Base-by-base conservation (phyloP, 257 asterid species). In the Solanum sitiens region DNA sequence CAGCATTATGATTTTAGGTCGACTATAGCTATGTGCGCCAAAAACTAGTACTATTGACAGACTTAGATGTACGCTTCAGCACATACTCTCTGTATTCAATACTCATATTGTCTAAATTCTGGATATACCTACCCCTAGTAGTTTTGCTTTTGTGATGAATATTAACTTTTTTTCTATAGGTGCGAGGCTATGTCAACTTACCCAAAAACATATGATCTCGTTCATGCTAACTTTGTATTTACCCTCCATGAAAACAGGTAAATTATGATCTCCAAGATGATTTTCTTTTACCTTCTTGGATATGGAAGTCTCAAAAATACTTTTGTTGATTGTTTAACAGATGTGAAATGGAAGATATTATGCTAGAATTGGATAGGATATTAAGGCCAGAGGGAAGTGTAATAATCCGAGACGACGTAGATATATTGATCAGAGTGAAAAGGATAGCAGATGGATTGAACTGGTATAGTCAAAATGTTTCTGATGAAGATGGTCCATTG, bases 141-240 rank as follows among this genome's bases (percentile, higher is more conserved):
- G 27, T 84, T 84, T 65, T 20, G 8, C 53, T 47, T 16, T 39
- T 27, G 27, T 84, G 80, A 65, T 40, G 30, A 72, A 37, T 40
- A 10, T 23, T 9, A 23, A 61, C 35, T 47, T 83, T 47, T 44
- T 47, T 71, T 16, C 1, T 40, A 21, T 35, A 95, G 98, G 98
- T 96, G 99, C 35, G 98, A 95, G 89, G 98, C 99, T 12, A 95
- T 96, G 98, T 96, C 99, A 33, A 96, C 99, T 5, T 96, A 96
- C 86, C 98, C 99, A 3, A 90, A 98, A 91, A 95, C 30, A 27
- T 27, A 27, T 27, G 30, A 27, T 27, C 30, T 27, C 30, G 30
- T 27, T 27, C 30, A 27, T 27, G 30, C 30, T 27, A 27, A 27
- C 30, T 1, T 27, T 27, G 30, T 27, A 27, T 27, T 27, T 27